These are phyloP conservation scores for Mucor saturninus DNA, from an alignment of 371 early-diverging fungal species.

Conservation along the genomic window DNA sequence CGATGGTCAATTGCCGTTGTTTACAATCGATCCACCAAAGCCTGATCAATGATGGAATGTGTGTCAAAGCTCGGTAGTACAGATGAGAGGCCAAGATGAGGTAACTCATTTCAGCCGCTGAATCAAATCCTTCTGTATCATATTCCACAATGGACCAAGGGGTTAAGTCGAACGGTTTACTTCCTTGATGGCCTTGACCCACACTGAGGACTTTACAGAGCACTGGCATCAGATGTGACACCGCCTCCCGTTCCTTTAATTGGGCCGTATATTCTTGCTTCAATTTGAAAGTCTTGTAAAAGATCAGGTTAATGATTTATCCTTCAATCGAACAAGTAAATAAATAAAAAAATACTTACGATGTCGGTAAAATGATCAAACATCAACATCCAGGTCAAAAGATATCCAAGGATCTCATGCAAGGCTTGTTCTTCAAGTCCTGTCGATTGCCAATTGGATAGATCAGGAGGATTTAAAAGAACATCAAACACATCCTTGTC, in stretches of 20 bases:
- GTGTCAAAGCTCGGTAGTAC: conserved; percentile 67
- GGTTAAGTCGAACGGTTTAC: conserved; percentile 68
- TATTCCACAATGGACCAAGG: conserved; percentile 74
- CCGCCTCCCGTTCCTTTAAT: conserved; percentile 60
- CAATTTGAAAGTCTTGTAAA: conserved; percentile 73
- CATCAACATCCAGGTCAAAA: conserved; percentile 75
- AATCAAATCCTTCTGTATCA: conserved; percentile 69
- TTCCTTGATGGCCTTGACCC: conserved; percentile 39
- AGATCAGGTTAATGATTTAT: neutral
- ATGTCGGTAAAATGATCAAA: conserved; percentile 83
- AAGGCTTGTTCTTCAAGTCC: conserved; percentile 21
- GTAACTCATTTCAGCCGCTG: conserved; percentile 60
- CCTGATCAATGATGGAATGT: conserved; percentile 75
- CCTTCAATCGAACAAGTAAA: no score
- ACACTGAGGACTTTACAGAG: conserved; percentile 72
- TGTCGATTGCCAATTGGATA: conserved; percentile 19
- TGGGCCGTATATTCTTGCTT: conserved; percentile 68
- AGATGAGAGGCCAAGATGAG: conserved; percentile 74
- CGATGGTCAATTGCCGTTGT: conserved; percentile 74
- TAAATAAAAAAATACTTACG: conserved; percentile 50
- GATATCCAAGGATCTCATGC: conserved; percentile 63
- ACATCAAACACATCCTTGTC: conserved; percentile 24
- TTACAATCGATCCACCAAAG: conserved; percentile 86
- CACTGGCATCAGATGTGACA: conserved; percentile 61
- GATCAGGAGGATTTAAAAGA: conserved; percentile 35